Base-by-base conservation (phyloP, 2,329 filamentous ascomycete species). In the Colletotrichum chlorophyti region DNA sequence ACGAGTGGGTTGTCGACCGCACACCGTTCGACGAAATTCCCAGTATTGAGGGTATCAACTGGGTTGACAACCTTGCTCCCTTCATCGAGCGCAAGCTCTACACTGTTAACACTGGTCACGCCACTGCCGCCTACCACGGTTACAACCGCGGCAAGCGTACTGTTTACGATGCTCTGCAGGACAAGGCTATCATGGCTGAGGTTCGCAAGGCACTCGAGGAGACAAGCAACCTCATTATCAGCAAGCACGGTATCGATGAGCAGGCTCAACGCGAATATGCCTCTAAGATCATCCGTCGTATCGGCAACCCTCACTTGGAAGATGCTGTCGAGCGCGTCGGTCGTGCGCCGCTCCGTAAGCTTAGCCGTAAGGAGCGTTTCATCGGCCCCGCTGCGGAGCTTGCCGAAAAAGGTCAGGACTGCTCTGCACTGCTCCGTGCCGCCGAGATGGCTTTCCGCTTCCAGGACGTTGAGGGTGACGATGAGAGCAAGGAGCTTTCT, bases 61-160 rank as follows among this genome's bases (percentile, higher is more conserved):
- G 91, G 87, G 95, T 98, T 59, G 87, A 92, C 64, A 84, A 98
- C 78, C 86, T 99, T 26, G 84, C 88, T 71, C 95, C 95, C 57
- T 99, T 94, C 80, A 98, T 99, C 69, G 95, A 99, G 87, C 93
- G 95, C 76, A 99, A 99, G 85, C 88, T 99, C 64, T 99, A 93
- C 83, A 99, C 95, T 19, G 94, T 99, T 84, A 99, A 99, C 85
- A 99, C 95, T 19, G 91, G 93, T 53, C 95, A 99, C 73, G 95
- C 95, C 60, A 96, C 94, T 7, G 93, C 93, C 17, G 94, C 95
- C 60, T 98, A 98, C 84, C 93, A 95, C 76, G 94, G 93, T 53
- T 91, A 96, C 83, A 84, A 93, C 78, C 85, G 88, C 65, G 88
- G 91, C 70, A 94, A 96, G 83, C 83, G 85, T 70, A 96, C 90